These are phyloP conservation scores for Bacidia gigantensis DNA, from an alignment of 495 filamentous ascomycete species.

Conservation along the genomic window DNA sequence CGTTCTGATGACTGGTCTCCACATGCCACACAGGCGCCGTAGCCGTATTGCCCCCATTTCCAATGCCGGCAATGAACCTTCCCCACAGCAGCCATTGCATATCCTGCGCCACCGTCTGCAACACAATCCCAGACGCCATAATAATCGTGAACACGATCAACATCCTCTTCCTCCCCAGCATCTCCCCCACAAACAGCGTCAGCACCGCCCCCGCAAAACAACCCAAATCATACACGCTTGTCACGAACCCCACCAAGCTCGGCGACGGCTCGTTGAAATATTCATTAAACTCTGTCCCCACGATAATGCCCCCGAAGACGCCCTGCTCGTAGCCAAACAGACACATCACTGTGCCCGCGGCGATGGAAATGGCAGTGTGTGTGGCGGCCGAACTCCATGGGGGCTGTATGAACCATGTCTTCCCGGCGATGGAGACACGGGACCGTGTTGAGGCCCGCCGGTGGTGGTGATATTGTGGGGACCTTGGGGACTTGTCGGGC, in stretches of 20 bases:
- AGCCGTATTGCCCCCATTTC: slow-evolving; percentile 15
- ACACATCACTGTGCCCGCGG: slow-evolving; percentile 15
- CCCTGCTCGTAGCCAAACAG: slow-evolving; percentile 25
- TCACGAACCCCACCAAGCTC: slow-evolving; percentile 11
- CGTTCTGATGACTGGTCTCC: slow-evolving; percentile 10
- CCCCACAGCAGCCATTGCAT: slow-evolving; percentile 14
- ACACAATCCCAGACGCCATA: slow-evolving; percentile 13
- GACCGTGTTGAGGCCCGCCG: not conserved
- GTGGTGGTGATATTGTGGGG: not conserved
- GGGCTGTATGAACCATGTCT: not conserved
- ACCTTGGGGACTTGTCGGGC: not conserved
- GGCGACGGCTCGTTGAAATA: slow-evolving; percentile 14
- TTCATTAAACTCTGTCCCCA: slow-evolving; percentile 10
- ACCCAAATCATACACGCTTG: slow-evolving; percentile 14
- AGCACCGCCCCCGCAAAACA: slow-evolving; percentile 14
- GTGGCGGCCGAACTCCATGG: slow-evolving; percentile 1
- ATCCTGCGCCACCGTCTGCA: slow-evolving; percentile 12
- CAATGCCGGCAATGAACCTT: slow-evolving; percentile 12
- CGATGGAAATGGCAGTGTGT: slow-evolving; percentile 12
- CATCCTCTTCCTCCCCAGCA: slow-evolving; percentile 15
- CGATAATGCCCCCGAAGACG: slow-evolving; percentile 22
- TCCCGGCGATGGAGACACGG: not conserved
- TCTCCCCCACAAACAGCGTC: slow-evolving; percentile 13
- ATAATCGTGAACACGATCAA: slow-evolving; percentile 13
- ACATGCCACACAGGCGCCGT: slow-evolving; percentile 17